These are phyloP conservation scores for Botryotinia narcissicola DNA, from an alignment of 2,329 filamentous ascomycete species.

Conservation along the genomic window DNA sequence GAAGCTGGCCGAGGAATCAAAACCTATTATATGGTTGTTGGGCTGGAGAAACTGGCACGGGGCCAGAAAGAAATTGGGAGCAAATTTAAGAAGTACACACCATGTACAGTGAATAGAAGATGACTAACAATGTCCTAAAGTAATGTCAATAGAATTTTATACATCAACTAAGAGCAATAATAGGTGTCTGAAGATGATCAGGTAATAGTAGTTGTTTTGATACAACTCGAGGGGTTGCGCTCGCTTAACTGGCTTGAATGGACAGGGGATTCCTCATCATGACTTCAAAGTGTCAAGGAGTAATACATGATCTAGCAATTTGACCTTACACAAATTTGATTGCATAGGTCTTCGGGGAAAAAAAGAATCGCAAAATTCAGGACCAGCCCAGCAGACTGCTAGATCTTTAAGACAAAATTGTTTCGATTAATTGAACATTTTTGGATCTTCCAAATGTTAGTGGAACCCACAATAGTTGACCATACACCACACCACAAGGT, in stretches of 20 bases:
- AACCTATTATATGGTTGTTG: neutral
- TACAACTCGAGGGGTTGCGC: neutral
- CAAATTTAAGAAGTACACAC: neutral
- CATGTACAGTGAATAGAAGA: conserved; percentile 1
- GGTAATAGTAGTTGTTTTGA: neutral
- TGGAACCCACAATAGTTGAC: neutral
- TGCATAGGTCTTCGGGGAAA: too few species aligned
- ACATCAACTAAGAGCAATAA: neutral
- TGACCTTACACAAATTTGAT: neutral
- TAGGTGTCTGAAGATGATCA: neutral
- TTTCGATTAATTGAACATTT: conserved; percentile 13
- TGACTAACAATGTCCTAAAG: neutral
- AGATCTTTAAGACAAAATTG: neutral
- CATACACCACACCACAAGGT: conserved; percentile 11
- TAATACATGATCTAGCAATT: neutral
- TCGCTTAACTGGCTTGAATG: conserved; percentile 2
- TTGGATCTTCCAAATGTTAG: neutral
- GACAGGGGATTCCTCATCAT: neutral
- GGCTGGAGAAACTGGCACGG: neutral
- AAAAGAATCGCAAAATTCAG: neutral
- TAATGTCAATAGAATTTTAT: neutral
- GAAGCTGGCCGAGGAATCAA: neutral
- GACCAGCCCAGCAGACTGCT: neutral
- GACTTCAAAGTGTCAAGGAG: neutral
- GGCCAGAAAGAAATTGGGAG: neutral